Evolutionary conservation across 2,329 filamentous ascomycete genomes (phyloP), one percentile per base, ranked within the genome.

Genomic region (Chrysoporthe deuterocubensis): DNA sequence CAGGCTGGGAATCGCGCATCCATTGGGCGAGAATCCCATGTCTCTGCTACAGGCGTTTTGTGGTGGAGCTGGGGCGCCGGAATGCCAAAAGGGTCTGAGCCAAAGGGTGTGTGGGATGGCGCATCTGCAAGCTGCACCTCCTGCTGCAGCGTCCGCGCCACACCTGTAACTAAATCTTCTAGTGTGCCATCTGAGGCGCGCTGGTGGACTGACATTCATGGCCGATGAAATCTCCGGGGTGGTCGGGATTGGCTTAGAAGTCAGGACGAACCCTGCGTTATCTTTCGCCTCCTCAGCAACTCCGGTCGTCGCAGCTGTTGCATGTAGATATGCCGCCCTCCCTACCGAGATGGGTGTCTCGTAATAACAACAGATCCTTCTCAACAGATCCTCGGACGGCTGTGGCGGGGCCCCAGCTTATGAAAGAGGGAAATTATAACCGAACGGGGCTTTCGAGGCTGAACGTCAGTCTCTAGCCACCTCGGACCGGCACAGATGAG

Each of bases 91-190:
- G 54, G 8, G 46, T 42, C 18, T 18, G 37, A 42, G 9, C 18
- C 42, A 26, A 50, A 43, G 43, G 21, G 50, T 32, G 26, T 44
- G 50, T 40, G 54, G 46, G 46, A 58, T 64, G 67, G 64, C 58
- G 66, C 67, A 21, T 67, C 64, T 69, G 63, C 67, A 66, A n/a
- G 42, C 59, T 69, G 67, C 67, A 64, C 64, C 54, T 64, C 67
- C 64, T 69, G 64, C 67, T 61, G 67, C 64, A 67, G 67, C 60
- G 64, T 54, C 59, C 50, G 40, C 54, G 50, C 52, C 50, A 63
- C 21, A 37, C 26, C 46, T 67, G 66, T 57, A 62, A 62, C 57
- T 40, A 58, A 42, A 16, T 1, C 32, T 40, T 40, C 32, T 14
- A 34, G 44, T 26, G 26, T 37, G 43, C 44, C 26, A 37, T 46